Evolutionary conservation across 2,329 filamentous ascomycete genomes (phyloP).

Genomic region (Chalaropsis ovoidea): DNA sequence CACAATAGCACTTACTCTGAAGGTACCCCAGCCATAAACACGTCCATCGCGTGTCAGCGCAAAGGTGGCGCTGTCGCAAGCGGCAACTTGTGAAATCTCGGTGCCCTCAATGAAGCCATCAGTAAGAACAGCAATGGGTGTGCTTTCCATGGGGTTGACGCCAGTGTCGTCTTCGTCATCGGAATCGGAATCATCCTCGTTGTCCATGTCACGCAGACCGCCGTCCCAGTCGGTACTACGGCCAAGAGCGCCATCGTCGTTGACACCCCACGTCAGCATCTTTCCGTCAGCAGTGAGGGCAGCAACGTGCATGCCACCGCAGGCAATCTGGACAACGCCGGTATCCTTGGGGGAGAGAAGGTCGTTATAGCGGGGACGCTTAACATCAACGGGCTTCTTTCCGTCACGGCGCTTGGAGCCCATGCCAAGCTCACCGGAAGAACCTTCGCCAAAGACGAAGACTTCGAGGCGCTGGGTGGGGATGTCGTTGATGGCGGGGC

Average conservation of each 20-base stretch:
- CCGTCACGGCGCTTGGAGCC: conserved; percentile 54
- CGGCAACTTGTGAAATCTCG: conserved; percentile 53
- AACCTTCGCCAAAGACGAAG: conserved; percentile 71
- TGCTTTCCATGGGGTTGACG: conserved; percentile 62
- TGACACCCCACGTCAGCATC: conserved; percentile 79
- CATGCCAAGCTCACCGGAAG: conserved; percentile 71
- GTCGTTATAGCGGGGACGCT: conserved; percentile 74
- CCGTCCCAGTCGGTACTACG: conserved; percentile 62
- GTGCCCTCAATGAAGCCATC: conserved; percentile 52
- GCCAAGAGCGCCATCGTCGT: conserved; percentile 72
- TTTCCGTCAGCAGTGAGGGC: conserved; percentile 70
- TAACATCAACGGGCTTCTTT: conserved; percentile 59
- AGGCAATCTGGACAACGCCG: conserved; percentile 65
- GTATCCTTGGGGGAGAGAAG: conserved; percentile 50
- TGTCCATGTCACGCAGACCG: conserved; percentile 48
- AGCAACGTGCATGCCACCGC: conserved; percentile 72
- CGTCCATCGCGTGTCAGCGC: conserved; percentile 63
- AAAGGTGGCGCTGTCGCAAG: conserved; percentile 66
- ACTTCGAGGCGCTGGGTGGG: conserved; percentile 58
- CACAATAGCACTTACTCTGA: conserved; percentile 38
- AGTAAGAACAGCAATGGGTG: conserved; percentile 51
- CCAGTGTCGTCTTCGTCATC: conserved; percentile 54
- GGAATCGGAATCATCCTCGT: conserved; percentile 44
- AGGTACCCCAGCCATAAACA: conserved; percentile 78
- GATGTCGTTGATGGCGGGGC: conserved; percentile 59